These are phyloP conservation scores for Gliomastix tumulicola DNA, from an alignment of 2,329 filamentous ascomycete species.

Conservation along the genomic window DNA sequence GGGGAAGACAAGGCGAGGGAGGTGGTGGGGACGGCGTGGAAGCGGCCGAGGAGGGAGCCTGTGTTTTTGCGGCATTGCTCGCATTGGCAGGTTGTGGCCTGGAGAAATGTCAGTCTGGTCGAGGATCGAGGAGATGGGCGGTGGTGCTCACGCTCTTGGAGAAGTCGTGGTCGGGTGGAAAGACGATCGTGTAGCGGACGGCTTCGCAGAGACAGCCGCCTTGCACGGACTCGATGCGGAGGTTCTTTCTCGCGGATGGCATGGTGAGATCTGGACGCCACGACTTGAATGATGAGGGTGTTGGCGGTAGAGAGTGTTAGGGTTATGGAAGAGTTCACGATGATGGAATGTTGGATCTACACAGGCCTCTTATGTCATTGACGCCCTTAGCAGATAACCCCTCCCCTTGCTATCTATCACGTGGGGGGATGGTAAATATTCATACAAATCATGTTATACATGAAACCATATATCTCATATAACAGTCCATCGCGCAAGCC, in stretches of 20 bases:
- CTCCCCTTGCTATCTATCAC: not conserved
- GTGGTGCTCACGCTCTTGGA: conserved; percentile 18
- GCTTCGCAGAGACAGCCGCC: conserved; percentile 45
- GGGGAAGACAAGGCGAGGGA: conserved; percentile 29
- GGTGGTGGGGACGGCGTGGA: conserved; percentile 26
- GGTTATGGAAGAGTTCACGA: no score
- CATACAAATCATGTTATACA: no score
- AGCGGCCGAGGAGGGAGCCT: conserved; percentile 35
- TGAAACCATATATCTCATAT: no score
- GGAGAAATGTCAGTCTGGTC: no score
- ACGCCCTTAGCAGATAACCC: conserved; percentile 15
- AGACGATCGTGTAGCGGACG: conserved; percentile 39
- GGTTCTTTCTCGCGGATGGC: no score
- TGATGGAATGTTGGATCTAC: no score
- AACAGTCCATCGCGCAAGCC: conserved; percentile 73
- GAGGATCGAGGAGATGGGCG: conserved; percentile 1
- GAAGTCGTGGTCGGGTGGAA: conserved; percentile 38
- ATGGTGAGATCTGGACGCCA: no score
- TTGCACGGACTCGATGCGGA: no score
- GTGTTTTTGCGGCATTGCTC: conserved; percentile 47
- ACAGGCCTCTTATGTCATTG: no score
- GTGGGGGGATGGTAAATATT: no score
- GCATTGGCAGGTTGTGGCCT: conserved; percentile 45
- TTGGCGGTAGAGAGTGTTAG: no score
- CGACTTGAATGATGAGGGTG: no score